Evolutionary conservation across 257 asterid species (phyloP).

Genomic region (Lavandula angustifolia): DNA sequence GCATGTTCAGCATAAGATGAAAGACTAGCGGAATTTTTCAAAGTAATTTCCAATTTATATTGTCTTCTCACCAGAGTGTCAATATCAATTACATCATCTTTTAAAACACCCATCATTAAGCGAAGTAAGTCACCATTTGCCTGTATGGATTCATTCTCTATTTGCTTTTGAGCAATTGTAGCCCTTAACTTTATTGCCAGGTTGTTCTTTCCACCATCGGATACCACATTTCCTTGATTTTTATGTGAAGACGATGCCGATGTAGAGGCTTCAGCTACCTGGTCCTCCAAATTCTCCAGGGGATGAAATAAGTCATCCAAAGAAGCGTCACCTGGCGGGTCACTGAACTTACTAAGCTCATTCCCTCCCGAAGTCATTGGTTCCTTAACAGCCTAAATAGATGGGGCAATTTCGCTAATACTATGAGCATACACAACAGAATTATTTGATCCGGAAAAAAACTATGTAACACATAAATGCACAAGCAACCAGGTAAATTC

Average conservation of each 20-base stretch:
- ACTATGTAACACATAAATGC: slow-evolving; percentile 14
- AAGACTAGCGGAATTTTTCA: slow-evolving; percentile 19
- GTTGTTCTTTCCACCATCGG: slow-evolving; percentile 74
- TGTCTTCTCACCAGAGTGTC: slow-evolving; percentile 63
- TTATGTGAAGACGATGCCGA: slow-evolving; percentile 73
- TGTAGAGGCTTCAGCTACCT: slow-evolving; percentile 71
- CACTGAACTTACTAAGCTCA: slow-evolving; percentile 91
- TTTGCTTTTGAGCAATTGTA: slow-evolving; percentile 84
- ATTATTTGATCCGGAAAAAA: neutral
- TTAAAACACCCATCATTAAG: slow-evolving; percentile 89
- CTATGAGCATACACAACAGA: slow-evolving; percentile 5
- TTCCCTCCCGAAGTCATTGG: slow-evolving; percentile 50
- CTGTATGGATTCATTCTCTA: slow-evolving; percentile 76
- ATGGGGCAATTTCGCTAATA: slow-evolving; percentile 25
- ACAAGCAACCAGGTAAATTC: slow-evolving; percentile 5
- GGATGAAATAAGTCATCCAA: slow-evolving; percentile 95
- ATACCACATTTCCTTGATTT: slow-evolving; percentile 44
- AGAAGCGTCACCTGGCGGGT: slow-evolving; percentile 92
- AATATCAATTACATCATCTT: slow-evolving; percentile 90
- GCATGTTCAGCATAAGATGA: slow-evolving; percentile 35
- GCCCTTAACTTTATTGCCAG: slow-evolving; percentile 92
- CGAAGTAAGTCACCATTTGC: slow-evolving; percentile 83
- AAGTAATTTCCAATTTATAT: slow-evolving; percentile 21
- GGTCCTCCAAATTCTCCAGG: slow-evolving; percentile 56
- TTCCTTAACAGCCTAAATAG: slow-evolving; percentile 63